Conservation (phyloP, 2,329 filamentous ascomycete genomes). For the Pseudocercospora fuligena region DNA sequence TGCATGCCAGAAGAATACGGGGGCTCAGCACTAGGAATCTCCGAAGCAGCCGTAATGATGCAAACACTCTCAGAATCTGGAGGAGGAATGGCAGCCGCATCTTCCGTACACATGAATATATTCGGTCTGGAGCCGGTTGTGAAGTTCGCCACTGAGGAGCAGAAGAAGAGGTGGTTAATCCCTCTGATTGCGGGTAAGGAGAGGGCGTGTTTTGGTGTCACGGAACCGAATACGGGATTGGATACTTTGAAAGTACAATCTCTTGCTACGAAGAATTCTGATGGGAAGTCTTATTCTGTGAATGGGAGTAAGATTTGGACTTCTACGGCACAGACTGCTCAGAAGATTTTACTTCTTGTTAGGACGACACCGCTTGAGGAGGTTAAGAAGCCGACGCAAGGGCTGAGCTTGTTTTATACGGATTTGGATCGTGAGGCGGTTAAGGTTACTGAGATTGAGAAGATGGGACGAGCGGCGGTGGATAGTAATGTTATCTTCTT, state of each 20-base stretch:
- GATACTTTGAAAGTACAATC: conserved; percentile 50
- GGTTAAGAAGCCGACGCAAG: conserved; percentile 49
- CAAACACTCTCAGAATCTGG: conserved; percentile 54
- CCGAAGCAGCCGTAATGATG: conserved; percentile 55
- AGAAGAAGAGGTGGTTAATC: conserved; percentile 46
- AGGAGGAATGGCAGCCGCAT: conserved; percentile 49
- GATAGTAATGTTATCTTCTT: conserved; percentile 53
- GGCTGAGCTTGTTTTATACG: conserved; percentile 53
- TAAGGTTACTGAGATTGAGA: conserved; percentile 50
- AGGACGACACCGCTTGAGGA: conserved; percentile 49
- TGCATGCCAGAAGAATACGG: conserved; percentile 51
- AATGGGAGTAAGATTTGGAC: conserved; percentile 53
- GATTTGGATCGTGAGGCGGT: conserved; percentile 45
- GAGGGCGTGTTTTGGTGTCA: conserved; percentile 70
- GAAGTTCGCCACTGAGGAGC: conserved; percentile 51
- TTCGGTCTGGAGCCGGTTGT: conserved; percentile 53
- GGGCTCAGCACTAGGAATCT: conserved; percentile 48
- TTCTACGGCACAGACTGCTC: conserved; percentile 51
- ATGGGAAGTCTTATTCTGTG: conserved; percentile 45
- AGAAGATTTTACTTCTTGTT: conserved; percentile 52
- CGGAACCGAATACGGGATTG: conserved; percentile 47
- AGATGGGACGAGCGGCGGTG: conserved; percentile 52
- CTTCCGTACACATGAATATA: conserved; percentile 55
- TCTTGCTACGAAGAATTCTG: conserved; percentile 36
- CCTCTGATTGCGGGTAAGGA: conserved; percentile 49